Percentiles rank a stretch among this genome's conserved stretches.
These are phyloP conservation scores for Isatis lusitanica DNA, from an alignment of 441 rosid species.

Conservation along the genomic window DNA sequence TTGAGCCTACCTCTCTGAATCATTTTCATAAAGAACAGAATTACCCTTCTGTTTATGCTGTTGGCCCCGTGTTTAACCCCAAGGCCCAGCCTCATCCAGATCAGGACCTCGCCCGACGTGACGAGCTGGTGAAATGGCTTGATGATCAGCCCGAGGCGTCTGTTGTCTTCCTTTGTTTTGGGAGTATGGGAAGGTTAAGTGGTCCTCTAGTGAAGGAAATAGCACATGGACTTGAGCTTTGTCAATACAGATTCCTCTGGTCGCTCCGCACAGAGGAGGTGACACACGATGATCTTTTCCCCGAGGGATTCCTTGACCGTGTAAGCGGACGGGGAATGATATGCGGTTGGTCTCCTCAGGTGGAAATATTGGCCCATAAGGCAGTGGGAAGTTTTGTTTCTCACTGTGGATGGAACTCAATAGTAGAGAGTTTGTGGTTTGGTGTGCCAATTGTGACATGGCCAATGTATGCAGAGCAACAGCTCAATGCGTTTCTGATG, in stretches of 20 bases:
- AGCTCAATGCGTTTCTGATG: slow-evolving; percentile 49
- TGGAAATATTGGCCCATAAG: slow-evolving; percentile 43
- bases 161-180: slow-evolving; percentile 48
- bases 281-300: slow-evolving; percentile 31
- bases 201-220: slow-evolving; percentile 42
- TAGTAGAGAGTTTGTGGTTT: slow-evolving; percentile 52
- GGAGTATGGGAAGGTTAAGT: slow-evolving; percentile 41
- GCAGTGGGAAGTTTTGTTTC: slow-evolving; percentile 53
- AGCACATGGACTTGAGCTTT: slow-evolving; percentile 44
- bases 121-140: slow-evolving; percentile 43
- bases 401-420: slow-evolving; percentile 62
- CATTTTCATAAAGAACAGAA: slow-evolving; percentile 21
- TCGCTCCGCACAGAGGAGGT: slow-evolving; percentile 31
- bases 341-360: slow-evolving; percentile 55
- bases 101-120: slow-evolving; percentile 31
- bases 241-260: slow-evolving; percentile 52
- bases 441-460: slow-evolving; percentile 54
- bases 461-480: slow-evolving; percentile 61
- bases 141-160: slow-evolving; percentile 40
- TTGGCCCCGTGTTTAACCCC: slow-evolving; percentile 55
- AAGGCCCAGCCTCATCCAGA: slow-evolving; percentile 47
- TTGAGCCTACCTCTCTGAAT: slow-evolving; percentile 41
- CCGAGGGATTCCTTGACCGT: slow-evolving; percentile 47
- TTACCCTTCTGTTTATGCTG: slow-evolving; percentile 42
- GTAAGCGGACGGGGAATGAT: slow-evolving; percentile 43